Percentiles rank a stretch among this genome's conserved stretches.
Evolutionary conservation across 2,329 filamentous ascomycete genomes (phyloP).

Genomic region (Chaetomium strumarium): DNA sequence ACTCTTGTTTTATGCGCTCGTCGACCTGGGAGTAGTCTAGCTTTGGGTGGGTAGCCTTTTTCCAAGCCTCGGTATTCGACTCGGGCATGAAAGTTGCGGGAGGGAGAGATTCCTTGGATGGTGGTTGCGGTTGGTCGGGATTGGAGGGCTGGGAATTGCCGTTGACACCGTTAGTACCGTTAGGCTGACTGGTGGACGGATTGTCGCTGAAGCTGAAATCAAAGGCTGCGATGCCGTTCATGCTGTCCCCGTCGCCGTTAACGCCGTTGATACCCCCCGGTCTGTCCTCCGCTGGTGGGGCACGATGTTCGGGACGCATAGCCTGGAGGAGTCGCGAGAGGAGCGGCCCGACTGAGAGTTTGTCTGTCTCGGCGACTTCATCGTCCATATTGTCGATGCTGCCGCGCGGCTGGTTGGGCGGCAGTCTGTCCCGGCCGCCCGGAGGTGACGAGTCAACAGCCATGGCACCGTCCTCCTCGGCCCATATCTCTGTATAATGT

Average conservation of each 20-base stretch:
- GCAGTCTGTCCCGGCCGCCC: conserved; percentile 55
- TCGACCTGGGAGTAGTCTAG: conserved; percentile 84
- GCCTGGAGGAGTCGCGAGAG: conserved; percentile 73
- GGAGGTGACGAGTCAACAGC: conserved; percentile 61
- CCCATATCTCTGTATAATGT: conserved; percentile 87
- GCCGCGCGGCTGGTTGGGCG: conserved; percentile 77
- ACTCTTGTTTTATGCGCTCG: conserved; percentile 83
- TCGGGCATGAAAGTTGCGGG: conserved; percentile 78
- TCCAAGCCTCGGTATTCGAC: conserved; percentile 69
- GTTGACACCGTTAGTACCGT: conserved; percentile 25
- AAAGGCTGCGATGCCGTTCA: conserved; percentile 48
- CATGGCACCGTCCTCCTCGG: conserved; percentile 83
- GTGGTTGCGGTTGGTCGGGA: background rate
- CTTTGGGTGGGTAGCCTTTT: conserved; percentile 66
- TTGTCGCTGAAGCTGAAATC: conserved; percentile 38
- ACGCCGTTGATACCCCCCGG: conserved; percentile 42
- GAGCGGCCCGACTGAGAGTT: conserved; percentile 83
- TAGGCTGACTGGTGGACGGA: conserved; percentile 28
- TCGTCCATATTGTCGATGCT: conserved; percentile 84
- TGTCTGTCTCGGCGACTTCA: conserved; percentile 78
- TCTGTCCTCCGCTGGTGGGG: conserved; percentile 50
- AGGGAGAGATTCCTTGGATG: conserved; percentile 37
- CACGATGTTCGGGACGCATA: conserved; percentile 69
- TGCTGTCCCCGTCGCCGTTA: conserved; percentile 45
- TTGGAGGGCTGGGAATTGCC: conserved; percentile 22